phyloP scores from a whole-genome alignment of 2,329 filamentous ascomycete species.

The Calonectria leucothoes region DNA sequence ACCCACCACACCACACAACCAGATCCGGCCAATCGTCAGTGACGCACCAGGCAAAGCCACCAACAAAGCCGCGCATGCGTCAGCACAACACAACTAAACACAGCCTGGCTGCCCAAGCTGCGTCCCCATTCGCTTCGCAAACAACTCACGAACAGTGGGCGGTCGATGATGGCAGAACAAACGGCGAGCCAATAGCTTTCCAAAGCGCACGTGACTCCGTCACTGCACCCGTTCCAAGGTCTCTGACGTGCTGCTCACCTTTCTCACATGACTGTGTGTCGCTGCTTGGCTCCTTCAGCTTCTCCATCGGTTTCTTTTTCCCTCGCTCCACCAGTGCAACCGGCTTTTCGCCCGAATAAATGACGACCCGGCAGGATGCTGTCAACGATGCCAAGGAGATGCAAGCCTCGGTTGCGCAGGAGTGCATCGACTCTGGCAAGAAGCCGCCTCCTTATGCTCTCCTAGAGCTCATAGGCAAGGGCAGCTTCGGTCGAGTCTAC shows the following conservation, averaged over 20 bases:
- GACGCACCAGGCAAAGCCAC: neutral
- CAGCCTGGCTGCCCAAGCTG: neutral
- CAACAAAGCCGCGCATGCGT: neutral
- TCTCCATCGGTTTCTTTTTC: neutral
- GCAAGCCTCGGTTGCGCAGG: slow-evolving; percentile 72
- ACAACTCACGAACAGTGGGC: neutral
- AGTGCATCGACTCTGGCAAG: slow-evolving; percentile 68
- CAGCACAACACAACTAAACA: neutral
- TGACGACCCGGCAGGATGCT: slow-evolving; percentile 65
- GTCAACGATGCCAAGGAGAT: slow-evolving; percentile 78
- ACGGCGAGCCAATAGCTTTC: neutral
- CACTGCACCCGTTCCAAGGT: neutral
- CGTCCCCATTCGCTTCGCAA: neutral
- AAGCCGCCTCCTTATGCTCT: slow-evolving; percentile 75
- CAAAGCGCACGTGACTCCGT: neutral
- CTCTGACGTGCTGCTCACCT: neutral
- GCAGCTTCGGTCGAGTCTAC: slow-evolving; percentile 80
- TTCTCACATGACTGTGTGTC: neutral
- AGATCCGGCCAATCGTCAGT: neutral
- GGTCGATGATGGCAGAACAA: neutral
- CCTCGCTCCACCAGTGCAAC: neutral
- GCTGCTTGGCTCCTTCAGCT: neutral
- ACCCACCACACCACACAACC: neutral
- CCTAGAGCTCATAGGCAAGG: slow-evolving; percentile 79
- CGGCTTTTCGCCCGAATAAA: neutral